A percentile compares a stretch with the other conserved stretches of the same genome.
Conservation (phyloP, 257 asterid species). For the Knoxia roxburghii region DNA sequence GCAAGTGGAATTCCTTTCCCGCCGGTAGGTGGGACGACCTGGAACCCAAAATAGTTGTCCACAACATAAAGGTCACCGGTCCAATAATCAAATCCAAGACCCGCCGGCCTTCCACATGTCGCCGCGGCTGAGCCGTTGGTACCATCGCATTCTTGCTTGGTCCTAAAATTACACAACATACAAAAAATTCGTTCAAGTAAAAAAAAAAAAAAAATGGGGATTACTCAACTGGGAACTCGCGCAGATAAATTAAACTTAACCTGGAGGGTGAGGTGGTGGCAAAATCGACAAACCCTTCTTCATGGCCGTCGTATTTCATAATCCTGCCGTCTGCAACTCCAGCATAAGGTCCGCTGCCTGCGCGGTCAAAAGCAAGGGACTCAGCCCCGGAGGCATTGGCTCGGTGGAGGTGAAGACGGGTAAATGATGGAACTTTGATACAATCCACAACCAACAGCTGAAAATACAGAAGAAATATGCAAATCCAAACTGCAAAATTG, state of each 20-base stretch:
- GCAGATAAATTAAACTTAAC: constrained; percentile 19
- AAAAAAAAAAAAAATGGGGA: no score
- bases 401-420: constrained; percentile 9
- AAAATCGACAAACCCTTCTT: constrained; percentile 29
- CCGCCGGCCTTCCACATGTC: constrained; percentile 42
- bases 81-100: constrained; percentile 30
- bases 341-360: constrained; percentile 31
- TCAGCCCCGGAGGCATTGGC: constrained; percentile 24
- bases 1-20: neutral
- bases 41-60: constrained; percentile 35
- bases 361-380: constrained; percentile 27
- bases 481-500: neutral
- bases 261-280: constrained; percentile 41
- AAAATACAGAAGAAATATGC: neutral
- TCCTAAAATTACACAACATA: constrained; percentile 16
- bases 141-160: constrained; percentile 39
- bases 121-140: constrained; percentile 8
- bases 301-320: constrained; percentile 25
- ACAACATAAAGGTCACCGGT: constrained; percentile 33
- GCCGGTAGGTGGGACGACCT: constrained; percentile 1
- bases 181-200: no score
- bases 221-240: no score
- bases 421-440: neutral
- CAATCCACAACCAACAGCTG: neutral
- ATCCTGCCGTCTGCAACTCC: constrained; percentile 49